These are phyloP conservation scores for Eutrema salsugineum DNA, from an alignment of 441 rosid species.

Conservation along the genomic window DNA sequence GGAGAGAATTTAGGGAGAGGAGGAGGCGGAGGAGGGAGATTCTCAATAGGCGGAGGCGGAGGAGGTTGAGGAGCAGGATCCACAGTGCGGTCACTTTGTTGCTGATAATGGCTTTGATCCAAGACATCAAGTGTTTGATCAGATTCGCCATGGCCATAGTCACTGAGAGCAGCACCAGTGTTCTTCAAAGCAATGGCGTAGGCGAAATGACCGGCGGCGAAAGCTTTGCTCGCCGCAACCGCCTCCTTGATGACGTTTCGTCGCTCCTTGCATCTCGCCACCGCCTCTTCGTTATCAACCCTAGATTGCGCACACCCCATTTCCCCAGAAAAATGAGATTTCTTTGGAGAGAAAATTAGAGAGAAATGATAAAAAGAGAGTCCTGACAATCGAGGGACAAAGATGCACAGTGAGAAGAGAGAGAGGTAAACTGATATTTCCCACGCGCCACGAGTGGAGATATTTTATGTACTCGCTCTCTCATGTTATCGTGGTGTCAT, in stretches of 20 bases:
- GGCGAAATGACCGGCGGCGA: slow-evolving; percentile 59
- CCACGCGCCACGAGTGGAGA: slow-evolving; percentile 30
- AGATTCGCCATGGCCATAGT: slow-evolving; percentile 59
- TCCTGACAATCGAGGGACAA: neutral
- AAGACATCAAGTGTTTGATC: slow-evolving; percentile 31
- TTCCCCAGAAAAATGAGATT: neutral
- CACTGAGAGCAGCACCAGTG: slow-evolving; percentile 63
- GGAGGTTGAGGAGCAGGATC: slow-evolving; percentile 41
- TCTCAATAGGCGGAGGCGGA: slow-evolving; percentile 49
- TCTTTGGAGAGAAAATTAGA: neutral
- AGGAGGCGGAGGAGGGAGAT: slow-evolving; percentile 59
- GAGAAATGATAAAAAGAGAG: slow-evolving; percentile 1
- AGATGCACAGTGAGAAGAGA: slow-evolving; percentile 13
- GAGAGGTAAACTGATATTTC: neutral
- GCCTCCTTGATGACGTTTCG: slow-evolving; percentile 57
- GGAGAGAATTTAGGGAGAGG: slow-evolving; percentile 62
- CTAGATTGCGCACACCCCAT: slow-evolving; percentile 73
- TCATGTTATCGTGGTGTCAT: slow-evolving; percentile 18
- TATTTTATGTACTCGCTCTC: slow-evolving; percentile 33
- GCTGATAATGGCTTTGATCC: slow-evolving; percentile 23
- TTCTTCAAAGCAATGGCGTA: slow-evolving; percentile 55
- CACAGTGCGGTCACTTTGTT: slow-evolving; percentile 19
- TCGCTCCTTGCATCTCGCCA: slow-evolving; percentile 61
- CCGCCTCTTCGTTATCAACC: slow-evolving; percentile 63
- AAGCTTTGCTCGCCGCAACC: slow-evolving; percentile 51